These are phyloP conservation scores for Fagopyrum homotropicum DNA, from an alignment of 148 eudicot genomes.

Conservation along the genomic window DNA sequence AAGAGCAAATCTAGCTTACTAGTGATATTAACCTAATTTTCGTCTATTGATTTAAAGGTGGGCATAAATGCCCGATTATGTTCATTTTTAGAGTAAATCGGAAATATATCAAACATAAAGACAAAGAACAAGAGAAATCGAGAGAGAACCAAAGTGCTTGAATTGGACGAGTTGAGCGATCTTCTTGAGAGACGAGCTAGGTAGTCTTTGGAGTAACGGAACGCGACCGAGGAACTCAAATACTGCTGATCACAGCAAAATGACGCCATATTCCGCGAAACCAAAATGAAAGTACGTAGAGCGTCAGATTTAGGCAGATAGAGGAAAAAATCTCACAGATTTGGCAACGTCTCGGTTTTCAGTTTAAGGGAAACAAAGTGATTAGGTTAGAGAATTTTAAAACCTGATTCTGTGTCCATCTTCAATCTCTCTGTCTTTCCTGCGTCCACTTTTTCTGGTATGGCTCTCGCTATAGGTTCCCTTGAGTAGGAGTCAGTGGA, in stretches of 20 bases:
- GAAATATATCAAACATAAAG: not conserved
- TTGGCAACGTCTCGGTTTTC: too few species aligned
- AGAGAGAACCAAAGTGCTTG: slow-evolving; percentile 44
- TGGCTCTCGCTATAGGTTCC: not conserved
- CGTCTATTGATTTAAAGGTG: not conserved
- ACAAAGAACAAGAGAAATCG: slow-evolving; percentile 3
- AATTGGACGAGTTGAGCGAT: slow-evolving; percentile 47
- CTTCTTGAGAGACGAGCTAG: slow-evolving; percentile 55
- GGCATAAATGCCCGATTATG: not conserved
- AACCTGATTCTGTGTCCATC: slow-evolving; percentile 35
- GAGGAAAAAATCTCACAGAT: not conserved
- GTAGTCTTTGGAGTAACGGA: slow-evolving; percentile 77
- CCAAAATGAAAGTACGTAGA: not conserved
- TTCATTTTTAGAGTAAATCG: not conserved
- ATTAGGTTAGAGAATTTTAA: not conserved
- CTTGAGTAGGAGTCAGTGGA: too few species aligned
- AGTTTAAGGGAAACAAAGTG: not conserved
- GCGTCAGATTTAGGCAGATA: not conserved
- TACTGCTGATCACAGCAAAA: slow-evolving; percentile 36
- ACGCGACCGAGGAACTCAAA: slow-evolving; percentile 63
- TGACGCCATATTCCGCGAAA: not conserved
- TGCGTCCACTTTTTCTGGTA: not conserved
- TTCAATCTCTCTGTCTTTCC: not conserved
- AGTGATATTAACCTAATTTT: not conserved
- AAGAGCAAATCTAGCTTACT: not conserved